Evolutionary conservation across 352 stramenopile species (phyloP).

Genomic region (Elongisporangium anandrum): DNA sequence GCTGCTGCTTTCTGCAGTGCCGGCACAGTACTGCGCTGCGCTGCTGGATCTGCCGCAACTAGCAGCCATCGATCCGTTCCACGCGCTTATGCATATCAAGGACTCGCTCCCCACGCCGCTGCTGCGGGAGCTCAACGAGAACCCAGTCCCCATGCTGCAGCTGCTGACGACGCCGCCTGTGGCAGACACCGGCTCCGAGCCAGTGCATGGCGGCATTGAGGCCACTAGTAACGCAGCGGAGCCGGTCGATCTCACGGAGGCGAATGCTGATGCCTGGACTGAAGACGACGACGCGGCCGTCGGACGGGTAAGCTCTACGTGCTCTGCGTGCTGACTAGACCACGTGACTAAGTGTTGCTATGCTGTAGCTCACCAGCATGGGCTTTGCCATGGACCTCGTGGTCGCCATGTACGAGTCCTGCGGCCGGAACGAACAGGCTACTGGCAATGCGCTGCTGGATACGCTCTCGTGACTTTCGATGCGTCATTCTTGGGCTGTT

Average conservation of each 20-base stretch:
- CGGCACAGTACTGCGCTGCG: slow-evolving; percentile 1
- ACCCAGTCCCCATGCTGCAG: slow-evolving; percentile 30
- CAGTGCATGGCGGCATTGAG: slow-evolving; percentile 6
- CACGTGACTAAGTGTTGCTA: slow-evolving; percentile 1
- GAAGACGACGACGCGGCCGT: slow-evolving; percentile 9
- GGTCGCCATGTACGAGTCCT: slow-evolving; percentile 54
- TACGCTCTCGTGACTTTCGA: slow-evolving; percentile 29
- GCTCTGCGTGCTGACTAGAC: background rate
- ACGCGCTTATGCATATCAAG: slow-evolving; percentile 46
- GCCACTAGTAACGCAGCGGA: slow-evolving; percentile 6
- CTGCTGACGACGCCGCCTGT: slow-evolving; percentile 18
- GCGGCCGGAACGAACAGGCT: slow-evolving; percentile 43
- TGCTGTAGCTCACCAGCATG: slow-evolving; percentile 47
- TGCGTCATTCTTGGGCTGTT: no score
- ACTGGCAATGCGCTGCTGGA: slow-evolving; percentile 52
- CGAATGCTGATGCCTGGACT: slow-evolving; percentile 4
- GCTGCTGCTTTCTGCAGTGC: slow-evolving; percentile 18
- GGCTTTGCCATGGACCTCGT: slow-evolving; percentile 55
- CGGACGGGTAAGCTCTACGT: slow-evolving; percentile 24
- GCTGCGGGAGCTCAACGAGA: slow-evolving; percentile 40
- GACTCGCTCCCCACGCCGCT: slow-evolving; percentile 29
- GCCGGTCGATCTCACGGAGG: background rate
- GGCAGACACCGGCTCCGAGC: slow-evolving; percentile 1
- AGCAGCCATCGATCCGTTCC: slow-evolving; percentile 29
- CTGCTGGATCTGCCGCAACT: slow-evolving; percentile 32